Percentiles rank a stretch among this genome's conserved stretches.
phyloP scores from a whole-genome alignment of 148 eudicot species.

The Diospyros lotus region DNA sequence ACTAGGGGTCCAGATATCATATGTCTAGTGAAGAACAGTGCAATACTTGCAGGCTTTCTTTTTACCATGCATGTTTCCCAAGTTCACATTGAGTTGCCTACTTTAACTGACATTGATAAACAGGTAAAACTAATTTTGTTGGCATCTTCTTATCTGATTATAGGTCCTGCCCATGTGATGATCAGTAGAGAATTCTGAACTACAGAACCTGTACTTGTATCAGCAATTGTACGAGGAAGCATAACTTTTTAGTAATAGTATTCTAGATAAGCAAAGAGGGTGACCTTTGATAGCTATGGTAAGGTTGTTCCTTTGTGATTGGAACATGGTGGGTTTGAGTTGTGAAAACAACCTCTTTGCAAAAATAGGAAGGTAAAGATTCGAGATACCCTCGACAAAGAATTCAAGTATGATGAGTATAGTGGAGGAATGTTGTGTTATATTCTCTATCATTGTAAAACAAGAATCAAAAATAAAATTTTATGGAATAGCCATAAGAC shows the following conservation, averaged over 20 bases:
- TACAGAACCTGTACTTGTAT: not conserved
- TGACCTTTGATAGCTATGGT: not conserved
- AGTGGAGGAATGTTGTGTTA: not conserved
- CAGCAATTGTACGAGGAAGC: not conserved
- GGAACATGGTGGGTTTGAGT: too few species aligned
- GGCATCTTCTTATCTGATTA: not conserved
- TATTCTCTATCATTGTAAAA: not conserved
- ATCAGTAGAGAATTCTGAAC: not conserved
- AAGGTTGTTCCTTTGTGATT: too few species aligned
- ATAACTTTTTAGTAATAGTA: not conserved
- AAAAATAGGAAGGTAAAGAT: not conserved
- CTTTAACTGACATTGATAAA: slow-evolving; percentile 47
- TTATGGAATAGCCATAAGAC: not conserved
- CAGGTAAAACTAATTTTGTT: slow-evolving; percentile 27
- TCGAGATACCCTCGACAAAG: not conserved
- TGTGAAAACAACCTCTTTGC: not conserved
- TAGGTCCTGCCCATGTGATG: not conserved
- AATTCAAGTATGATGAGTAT: not conserved
- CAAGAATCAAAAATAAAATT: not conserved
- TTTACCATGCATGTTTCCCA: slow-evolving; percentile 53
- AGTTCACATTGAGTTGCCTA: slow-evolving; percentile 49
- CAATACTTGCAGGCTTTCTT: slow-evolving; percentile 42
- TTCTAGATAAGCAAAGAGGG: not conserved
- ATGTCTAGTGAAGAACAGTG: slow-evolving; percentile 55
- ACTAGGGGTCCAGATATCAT: slow-evolving; percentile 42